Evolutionary conservation across 768 basidiomycete genomes (phyloP).

Genomic region (Auricularia sp.): DNA sequence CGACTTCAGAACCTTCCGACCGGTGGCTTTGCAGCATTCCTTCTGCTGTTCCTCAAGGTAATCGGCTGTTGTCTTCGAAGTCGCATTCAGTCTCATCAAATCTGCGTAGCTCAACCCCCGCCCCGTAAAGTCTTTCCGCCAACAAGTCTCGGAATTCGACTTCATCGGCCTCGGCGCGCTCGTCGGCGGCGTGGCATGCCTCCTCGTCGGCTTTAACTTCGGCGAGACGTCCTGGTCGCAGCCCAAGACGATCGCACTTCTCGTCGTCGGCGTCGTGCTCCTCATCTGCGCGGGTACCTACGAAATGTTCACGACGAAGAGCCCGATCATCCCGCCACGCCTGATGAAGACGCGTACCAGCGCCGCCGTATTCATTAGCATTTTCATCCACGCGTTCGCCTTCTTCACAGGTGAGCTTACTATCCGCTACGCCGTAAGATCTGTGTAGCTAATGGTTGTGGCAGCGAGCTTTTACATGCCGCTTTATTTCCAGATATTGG

Average conservation of each 20-base stretch:
- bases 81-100: neutral
- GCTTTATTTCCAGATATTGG: slow-evolving; percentile 68
- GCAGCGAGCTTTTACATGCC: slow-evolving; percentile 58
- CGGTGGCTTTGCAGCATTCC: slow-evolving; percentile 26
- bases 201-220: slow-evolving; percentile 65
- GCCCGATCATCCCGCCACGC: slow-evolving; percentile 65
- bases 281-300: slow-evolving; percentile 44
- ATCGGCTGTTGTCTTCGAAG: neutral
- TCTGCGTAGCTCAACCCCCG: slow-evolving; percentile 49
- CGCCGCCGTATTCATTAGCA: slow-evolving; percentile 41
- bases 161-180: slow-evolving; percentile 57
- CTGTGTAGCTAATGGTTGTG: too few relatives aligned
- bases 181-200: slow-evolving; percentile 51
- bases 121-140: slow-evolving; percentile 40
- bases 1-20: slow-evolving; percentile 8
- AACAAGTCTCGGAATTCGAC: slow-evolving; percentile 61
- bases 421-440: neutral
- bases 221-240: slow-evolving; percentile 56
- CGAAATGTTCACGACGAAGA: slow-evolving; percentile 50
- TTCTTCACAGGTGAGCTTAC: slow-evolving; percentile 42
- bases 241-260: slow-evolving; percentile 48
- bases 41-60: slow-evolving; percentile 61
- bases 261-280: slow-evolving; percentile 46
- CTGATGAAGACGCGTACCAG: slow-evolving; percentile 78
- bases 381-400: slow-evolving; percentile 52